Conservation (phyloP, 768 basidiomycete genomes). For the Agrocybe praecox region DNA sequence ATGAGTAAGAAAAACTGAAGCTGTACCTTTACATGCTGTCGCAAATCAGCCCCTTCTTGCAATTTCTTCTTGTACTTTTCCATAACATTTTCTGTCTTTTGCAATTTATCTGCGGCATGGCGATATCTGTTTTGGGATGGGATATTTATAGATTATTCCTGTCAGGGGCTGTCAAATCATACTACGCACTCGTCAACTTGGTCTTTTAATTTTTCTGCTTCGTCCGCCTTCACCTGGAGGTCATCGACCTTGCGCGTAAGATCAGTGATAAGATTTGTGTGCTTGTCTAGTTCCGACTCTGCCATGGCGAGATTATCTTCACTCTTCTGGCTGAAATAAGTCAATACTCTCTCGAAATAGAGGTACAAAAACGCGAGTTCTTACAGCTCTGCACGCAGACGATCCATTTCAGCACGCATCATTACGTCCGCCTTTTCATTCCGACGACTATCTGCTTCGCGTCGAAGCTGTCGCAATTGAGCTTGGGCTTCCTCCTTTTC, state of each 20-base stretch:
- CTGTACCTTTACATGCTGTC: slow-evolving; percentile 80
- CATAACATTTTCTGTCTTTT: slow-evolving; percentile 96
- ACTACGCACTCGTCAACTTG: slow-evolving; percentile 87
- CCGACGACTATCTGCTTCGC: slow-evolving; percentile 60
- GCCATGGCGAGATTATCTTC: slow-evolving; percentile 87
- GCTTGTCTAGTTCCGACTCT: slow-evolving; percentile 84
- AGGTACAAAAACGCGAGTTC: slow-evolving; percentile 30
- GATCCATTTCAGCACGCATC: slow-evolving; percentile 80
- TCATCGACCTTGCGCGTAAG: slow-evolving; percentile 83
- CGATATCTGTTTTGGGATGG: slow-evolving; percentile 65
- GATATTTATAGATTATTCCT: slow-evolving; percentile 1
- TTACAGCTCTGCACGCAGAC: slow-evolving; percentile 82
- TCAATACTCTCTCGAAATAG: slow-evolving; percentile 12
- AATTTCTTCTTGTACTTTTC: slow-evolving; percentile 99
- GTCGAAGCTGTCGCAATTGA: slow-evolving; percentile 60
- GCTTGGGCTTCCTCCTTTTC: slow-evolving; percentile 79
- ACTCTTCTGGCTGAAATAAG: slow-evolving; percentile 77
- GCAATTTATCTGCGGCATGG: slow-evolving; percentile 88
- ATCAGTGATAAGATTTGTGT: slow-evolving; percentile 66
- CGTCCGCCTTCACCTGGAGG: slow-evolving; percentile 74
- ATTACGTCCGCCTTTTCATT: slow-evolving; percentile 77
- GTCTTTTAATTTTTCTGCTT: slow-evolving; percentile 83
- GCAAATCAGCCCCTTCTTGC: slow-evolving; percentile 89
- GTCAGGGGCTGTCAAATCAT: not conserved
- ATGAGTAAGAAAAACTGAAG: slow-evolving; percentile 12